Evolutionary conservation across 73 alveolate genomes (phyloP), one percentile per base, ranked within the genome.

Genomic region (Paramecium sonneborni): DNA sequence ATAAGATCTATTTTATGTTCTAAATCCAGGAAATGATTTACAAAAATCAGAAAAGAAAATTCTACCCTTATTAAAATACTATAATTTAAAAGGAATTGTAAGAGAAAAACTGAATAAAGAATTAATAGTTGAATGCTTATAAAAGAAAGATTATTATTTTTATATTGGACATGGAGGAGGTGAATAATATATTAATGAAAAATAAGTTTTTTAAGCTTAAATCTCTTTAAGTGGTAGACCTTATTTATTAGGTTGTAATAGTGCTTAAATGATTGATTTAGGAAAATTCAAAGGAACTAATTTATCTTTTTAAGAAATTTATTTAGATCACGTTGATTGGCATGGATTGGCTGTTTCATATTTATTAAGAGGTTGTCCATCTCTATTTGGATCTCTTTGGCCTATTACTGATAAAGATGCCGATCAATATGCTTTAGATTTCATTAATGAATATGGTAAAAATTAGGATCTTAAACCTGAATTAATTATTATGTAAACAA

Each of bases 111-210:
- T 76, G 41, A 30, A 32, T 26, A 23, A 38, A n/a, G 70, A 79
- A 23, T 23, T 24, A 28, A 79, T 79, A 4, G 72, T 43, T 20
- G 90, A 79, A 20, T 39, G 44, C 26, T 23, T 79, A 24, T 44
- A 44, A 26, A 79, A 44, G 9, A 79, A 79, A 79, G 74, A 79
- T 8, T 79, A 79, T 46, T 79, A 79, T 79, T 23, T 79, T 18
- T 79, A 79, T 46, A 79, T 79, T 23, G 90, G 90, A 79, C 90
- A 79, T 79, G 90, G 90, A 46, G 90, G 90, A 18, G 90, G 90
- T 9, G 70, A 79, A 46, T 20, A 79, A 79, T 79, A 79, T 24
- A 30, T 41, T 43, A 39, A 21, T 41, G 90, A 79, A 46, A 79
- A 38, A 6, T 23, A 44, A 24, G 55, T 79, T 79, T 34, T 79